Evolutionary conservation across 345 rosid species (phyloP).

Genomic region (Garcia nutans): DNA sequence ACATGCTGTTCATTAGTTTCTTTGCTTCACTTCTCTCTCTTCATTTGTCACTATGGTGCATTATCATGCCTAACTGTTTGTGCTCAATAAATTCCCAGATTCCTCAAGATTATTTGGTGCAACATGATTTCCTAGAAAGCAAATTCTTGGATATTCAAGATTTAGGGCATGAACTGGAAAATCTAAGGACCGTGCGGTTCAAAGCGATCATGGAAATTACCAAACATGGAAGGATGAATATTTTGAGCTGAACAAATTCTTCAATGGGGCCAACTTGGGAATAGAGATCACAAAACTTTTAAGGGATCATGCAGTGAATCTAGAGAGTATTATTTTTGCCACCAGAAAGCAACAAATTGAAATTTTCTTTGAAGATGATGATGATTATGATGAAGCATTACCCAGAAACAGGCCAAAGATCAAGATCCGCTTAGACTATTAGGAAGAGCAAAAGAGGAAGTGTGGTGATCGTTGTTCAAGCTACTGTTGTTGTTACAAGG

Average conservation of each 20-base stretch:
- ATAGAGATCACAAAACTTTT: background rate
- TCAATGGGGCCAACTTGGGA: background rate
- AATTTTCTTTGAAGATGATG: constrained; percentile 3
- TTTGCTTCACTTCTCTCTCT: background rate
- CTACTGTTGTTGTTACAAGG: background rate
- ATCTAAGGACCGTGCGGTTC: background rate
- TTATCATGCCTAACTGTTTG: background rate
- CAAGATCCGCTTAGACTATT: background rate
- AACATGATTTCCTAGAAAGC: constrained; percentile 11
- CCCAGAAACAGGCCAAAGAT: background rate
- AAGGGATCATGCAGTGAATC: constrained; percentile 3
- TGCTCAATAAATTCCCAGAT: background rate
- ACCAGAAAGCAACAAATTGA: background rate
- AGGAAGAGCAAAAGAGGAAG: background rate
- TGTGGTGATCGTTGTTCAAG: background rate
- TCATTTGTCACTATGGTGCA: background rate
- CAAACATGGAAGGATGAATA: background rate
- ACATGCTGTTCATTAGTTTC: background rate
- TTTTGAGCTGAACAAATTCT: background rate
- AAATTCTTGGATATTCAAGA: background rate
- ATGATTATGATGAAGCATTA: background rate
- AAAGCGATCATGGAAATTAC: background rate
- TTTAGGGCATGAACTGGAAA: background rate
- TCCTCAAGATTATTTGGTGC: constrained; percentile 1
- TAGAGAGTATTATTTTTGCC: background rate